Evolutionary conservation across 1,139 yeast species (phyloP), one percentile per base, ranked within the genome.

Genomic region (Suhomyces maxii): DNA sequence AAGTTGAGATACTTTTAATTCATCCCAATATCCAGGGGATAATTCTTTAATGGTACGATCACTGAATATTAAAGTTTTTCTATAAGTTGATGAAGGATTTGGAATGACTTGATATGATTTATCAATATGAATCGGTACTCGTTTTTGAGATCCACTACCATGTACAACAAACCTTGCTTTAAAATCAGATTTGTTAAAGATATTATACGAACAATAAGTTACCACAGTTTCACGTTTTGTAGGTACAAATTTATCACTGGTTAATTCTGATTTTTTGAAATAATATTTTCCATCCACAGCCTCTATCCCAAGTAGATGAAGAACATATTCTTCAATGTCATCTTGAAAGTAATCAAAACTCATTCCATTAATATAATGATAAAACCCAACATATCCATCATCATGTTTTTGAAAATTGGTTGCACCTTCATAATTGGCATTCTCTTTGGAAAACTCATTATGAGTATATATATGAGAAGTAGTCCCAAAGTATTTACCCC

Each of bases 171-270:
- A 67, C 37, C 68, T 63, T 10, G 67, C 76, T 58, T 68, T 71
- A 45, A 80, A 63, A 55, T 80, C 85, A 18, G 77, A 71, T 50
- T 67, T 73, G 40, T 65, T 61, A 55, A 80, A 79, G 32, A 77
- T 60, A 53, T 80, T 80, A 57, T 76, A 80, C 7, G 72, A 54
- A 52, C 83, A 79, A 51, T 69, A 79, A 0, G 80, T 76, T 3
- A 76, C 76, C 28, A 77, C 66, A 53, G 68, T 60, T 37, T 71
- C 77, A 34, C 64, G 55, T 53, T 66, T 55, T 55, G 51, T 36
- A n/a, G 37, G 35, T 34, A 41, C 42, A 12, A 31, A 33, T 18
- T 39, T 36, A 25, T 50, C 55, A 13, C 47, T 34, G 30, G 31
- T 36, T 13, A 47, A 34, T 6, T 34, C 40, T 8, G 46, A 45